Base-by-base conservation (phyloP, 768 basidiomycete species). In the Boletellus emodensis region DNA sequence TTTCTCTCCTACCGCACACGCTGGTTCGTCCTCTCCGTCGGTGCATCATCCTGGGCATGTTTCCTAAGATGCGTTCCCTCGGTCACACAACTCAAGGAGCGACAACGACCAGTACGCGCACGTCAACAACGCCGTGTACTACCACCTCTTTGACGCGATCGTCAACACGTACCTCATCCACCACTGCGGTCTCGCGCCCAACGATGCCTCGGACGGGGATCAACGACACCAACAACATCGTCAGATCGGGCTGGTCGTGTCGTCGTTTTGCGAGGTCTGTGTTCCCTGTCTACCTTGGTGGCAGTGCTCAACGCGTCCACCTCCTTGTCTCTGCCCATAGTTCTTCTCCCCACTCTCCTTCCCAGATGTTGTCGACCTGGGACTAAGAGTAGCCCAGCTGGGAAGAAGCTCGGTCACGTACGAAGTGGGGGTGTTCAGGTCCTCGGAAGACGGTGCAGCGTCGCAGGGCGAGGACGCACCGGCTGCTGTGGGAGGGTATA, bases 91-190 rank as follows among this genome's bases (percentile, higher is more conserved):
- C 9, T 52, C n/a, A 55, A 91, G 89, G 89, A 87, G 79, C 58
- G 89, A 91, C 74, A 91, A 90, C 59, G 89, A 91, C 72, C 87
- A 90, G 58, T 91, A 91, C 61, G 76, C 79, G 12, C 89, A 91
- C 53, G 72, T 90, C 61, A 90, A 91, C 69, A 92, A 91, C 66
- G 76, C 85, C 0, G 70, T 89, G 14, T 92, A 90, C 67, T 87
- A 88, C 61, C 85, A 87, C 60, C 75, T 88, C 49, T 87, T 90
- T 68, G 90, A 91, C 69, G 87, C 88, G 5, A 72, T 90, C 60
- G 73, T 91, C 66, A 92, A 91, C 64, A 78, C 84, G 9, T 92
- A 88, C 66, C 81, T 90, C 53, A 82, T 89, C 34, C 71, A 79
- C 47, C 71, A 75, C 30, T 90, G 87, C 56, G 76, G 73, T 11